phyloP scores from a whole-genome alignment of 306 rosid genomes.

The Datisca glomerata region DNA sequence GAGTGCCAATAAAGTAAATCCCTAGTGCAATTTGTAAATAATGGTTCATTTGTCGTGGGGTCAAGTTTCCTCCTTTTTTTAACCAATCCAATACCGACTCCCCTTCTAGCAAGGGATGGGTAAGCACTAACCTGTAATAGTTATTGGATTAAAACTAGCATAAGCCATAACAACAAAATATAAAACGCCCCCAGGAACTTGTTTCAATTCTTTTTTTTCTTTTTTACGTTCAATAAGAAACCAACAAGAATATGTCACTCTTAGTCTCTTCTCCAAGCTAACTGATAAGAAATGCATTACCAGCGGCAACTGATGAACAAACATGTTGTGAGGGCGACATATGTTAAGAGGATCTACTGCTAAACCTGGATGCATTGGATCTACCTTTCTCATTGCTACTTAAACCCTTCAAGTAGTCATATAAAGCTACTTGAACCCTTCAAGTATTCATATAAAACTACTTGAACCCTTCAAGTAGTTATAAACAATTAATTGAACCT shows the following conservation, averaged over 20 bases:
- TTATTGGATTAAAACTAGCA: constrained; percentile 4
- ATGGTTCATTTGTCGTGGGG: constrained; percentile 71
- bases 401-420: too few relatives aligned
- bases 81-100: constrained; percentile 51
- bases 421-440: too few relatives aligned
- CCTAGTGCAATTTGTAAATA: constrained; percentile 82
- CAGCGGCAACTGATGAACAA: constrained; percentile 89
- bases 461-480: too few relatives aligned
- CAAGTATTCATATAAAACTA: too few relatives aligned
- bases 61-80: constrained; percentile 78
- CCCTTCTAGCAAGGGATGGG: constrained; percentile 70
- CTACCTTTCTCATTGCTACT: constrained; percentile 95
- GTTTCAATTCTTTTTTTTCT: too few relatives aligned
- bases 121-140: constrained; percentile 81
- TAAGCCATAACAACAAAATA: background rate
- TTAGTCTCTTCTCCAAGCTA: background rate
- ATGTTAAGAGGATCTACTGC: constrained; percentile 83
- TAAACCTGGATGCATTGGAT: constrained; percentile 71
- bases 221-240: too few relatives aligned
- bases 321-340: constrained; percentile 83
- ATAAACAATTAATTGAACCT: too few relatives aligned
- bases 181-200: too few relatives aligned
- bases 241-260: too few relatives aligned
- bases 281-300: constrained; percentile 27
- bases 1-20: constrained; percentile 92